Base-by-base conservation (phyloP, 768 basidiomycete species). In the Agaricus bisporus region DNA sequence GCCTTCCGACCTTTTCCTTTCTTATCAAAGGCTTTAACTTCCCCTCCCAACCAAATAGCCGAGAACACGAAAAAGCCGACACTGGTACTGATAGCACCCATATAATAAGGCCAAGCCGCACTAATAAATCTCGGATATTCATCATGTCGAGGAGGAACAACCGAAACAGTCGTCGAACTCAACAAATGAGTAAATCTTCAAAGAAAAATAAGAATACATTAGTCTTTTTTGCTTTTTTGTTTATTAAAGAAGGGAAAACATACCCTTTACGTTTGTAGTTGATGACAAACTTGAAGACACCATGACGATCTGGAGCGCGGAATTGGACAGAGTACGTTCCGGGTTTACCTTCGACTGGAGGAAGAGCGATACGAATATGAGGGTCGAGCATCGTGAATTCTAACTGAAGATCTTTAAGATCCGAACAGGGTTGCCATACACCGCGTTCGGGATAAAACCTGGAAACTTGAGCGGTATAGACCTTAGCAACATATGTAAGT, bases 301-400 rank as follows among this genome's bases (percentile, higher is more conserved):
- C 97, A 65, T 99, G 97, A 49, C 95, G 78, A 69, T 98, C 95
- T 6, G 97, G 97, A 1, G 84, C 86, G 39, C 83, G 84, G 83
- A 99, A 95, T 12, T 80, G 81, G n/a, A 84, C 81, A 12, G 81
- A 77, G 72, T 94, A 98, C 60, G 78, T 74, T 20, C 87, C 86
- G 2, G 85, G 80, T 22, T 70, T 58, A 0, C 77, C 79, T 4
- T 71, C 50, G 8, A 83, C 80, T 10, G 86, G 76, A 10, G 68
- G 73, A 9, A 99, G 77, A 6, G 86, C 71, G 12, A 85, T 91
- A 35, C 97, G 91, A 56, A 98, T 73, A 68, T 97, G 94, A 1
- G 97, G 97, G 67, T 99, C 97, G 38, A 99, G 83, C 97, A 99
- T 99, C 18, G 93, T 95, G 66, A 98, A 98, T 61, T 95, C 95